Percentiles rank a stretch among this genome's conserved stretches.
Evolutionary conservation across 257 asterid genomes (phyloP).

Genomic region (Misopates orontium): DNA sequence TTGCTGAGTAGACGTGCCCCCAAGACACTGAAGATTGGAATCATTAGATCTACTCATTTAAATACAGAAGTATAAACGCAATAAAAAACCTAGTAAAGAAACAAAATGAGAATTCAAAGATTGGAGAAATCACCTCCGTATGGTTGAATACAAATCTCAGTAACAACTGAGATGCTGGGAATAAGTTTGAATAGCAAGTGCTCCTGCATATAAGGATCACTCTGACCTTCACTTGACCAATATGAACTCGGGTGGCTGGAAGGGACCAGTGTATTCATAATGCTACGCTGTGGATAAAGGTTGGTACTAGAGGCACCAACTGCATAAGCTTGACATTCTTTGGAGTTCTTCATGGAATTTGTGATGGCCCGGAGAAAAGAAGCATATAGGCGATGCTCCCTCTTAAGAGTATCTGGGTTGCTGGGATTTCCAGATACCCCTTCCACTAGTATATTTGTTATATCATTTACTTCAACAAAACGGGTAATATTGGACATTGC

Average conservation of each 20-base stretch:
- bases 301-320: constrained; percentile 57
- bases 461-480: constrained; percentile 24
- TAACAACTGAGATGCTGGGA: neutral
- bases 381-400: constrained; percentile 47
- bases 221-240: constrained; percentile 7
- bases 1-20: constrained; percentile 65
- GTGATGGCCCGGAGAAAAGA: constrained; percentile 35
- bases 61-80: neutral
- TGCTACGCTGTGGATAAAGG: constrained; percentile 28
- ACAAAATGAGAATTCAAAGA: neutral
- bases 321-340: constrained; percentile 34
- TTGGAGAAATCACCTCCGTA: constrained; percentile 42
- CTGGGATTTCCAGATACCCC: constrained; percentile 33
- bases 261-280: constrained; percentile 43
- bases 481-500: constrained; percentile 33
- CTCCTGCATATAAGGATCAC: neutral
- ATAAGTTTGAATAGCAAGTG: neutral
- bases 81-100: neutral
- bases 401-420: constrained; percentile 35
- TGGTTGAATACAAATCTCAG: neutral
- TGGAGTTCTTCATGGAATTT: constrained; percentile 23
- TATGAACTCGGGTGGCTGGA: constrained; percentile 28
- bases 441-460: too few species aligned
- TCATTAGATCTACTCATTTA: neutral
- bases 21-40: constrained; percentile 35